Conservation (phyloP, 1,284 basidiomycete genomes). For the Lignosus rhinocerotis region DNA sequence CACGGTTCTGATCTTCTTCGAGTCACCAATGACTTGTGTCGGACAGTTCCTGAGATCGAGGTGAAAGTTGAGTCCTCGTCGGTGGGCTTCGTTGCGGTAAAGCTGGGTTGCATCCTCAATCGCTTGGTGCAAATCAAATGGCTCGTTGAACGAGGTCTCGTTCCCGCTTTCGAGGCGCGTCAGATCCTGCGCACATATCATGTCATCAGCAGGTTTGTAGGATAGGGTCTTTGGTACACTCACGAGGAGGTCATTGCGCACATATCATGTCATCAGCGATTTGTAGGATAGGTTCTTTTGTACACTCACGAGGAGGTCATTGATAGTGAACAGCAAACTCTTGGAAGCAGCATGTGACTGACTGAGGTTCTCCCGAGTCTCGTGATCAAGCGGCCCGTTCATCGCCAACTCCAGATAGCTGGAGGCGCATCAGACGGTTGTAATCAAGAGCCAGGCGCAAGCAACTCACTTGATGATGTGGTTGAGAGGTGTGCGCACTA, state of each 20-base stretch:
- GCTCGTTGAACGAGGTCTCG: constrained; percentile 81
- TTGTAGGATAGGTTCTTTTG: neutral
- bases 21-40: constrained; percentile 65
- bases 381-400: constrained; percentile 74
- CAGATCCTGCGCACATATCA: constrained; percentile 53
- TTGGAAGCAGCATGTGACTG: constrained; percentile 84
- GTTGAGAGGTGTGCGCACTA: constrained; percentile 74
- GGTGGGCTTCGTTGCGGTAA: constrained; percentile 68
- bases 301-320: constrained; percentile 67
- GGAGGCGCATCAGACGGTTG: constrained; percentile 5
- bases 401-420: constrained; percentile 88
- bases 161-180: constrained; percentile 82
- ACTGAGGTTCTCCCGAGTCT: constrained; percentile 79
- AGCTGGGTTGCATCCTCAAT: constrained; percentile 72
- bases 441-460: neutral
- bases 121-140: constrained; percentile 71
- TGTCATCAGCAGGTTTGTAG: neutral
- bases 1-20: constrained; percentile 77
- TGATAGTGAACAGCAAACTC: constrained; percentile 81
- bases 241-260: constrained; percentile 73
- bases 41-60: constrained; percentile 61
- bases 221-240: neutral
- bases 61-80: constrained; percentile 66
- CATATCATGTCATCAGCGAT: neutral
- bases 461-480: constrained; percentile 68